Conservation (phyloP, 2,329 filamentous ascomycete genomes). For the Mycosphaerelloides madeirae region DNA sequence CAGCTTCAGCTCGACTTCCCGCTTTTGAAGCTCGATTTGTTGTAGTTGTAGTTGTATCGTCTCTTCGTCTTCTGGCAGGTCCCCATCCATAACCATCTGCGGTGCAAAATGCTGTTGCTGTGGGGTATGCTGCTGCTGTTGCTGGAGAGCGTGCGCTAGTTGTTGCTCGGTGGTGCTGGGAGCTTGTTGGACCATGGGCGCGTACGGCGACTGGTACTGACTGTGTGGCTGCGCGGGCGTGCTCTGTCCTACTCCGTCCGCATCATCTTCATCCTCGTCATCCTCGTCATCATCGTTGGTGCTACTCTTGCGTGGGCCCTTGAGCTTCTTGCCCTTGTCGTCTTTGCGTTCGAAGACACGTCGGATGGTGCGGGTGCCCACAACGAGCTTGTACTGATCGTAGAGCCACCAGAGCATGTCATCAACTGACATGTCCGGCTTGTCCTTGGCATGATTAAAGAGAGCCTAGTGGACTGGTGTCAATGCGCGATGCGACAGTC, state of each 20-base stretch:
- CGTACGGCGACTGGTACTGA: conserved; percentile 33
- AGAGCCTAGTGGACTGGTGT: conserved; percentile 22
- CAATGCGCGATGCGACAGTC: conserved; percentile 2
- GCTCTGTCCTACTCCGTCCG: conserved; percentile 5
- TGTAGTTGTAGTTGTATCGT: conserved; percentile 33
- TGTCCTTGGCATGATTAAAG: conserved; percentile 32
- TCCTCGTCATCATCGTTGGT: conserved; percentile 20
- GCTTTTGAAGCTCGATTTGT: conserved; percentile 34
- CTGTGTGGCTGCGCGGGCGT: conserved; percentile 8
- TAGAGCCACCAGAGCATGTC: conserved; percentile 39
- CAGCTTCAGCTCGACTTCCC: conserved; percentile 35
- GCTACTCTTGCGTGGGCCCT: conserved; percentile 19
- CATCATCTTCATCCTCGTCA: conserved; percentile 17
- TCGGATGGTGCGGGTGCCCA: conserved; percentile 34
- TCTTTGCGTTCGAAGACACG: conserved; percentile 36
- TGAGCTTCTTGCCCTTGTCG: conserved; percentile 26
- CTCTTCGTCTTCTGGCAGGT: conserved; percentile 33
- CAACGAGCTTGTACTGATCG: conserved; percentile 34
- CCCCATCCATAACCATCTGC: conserved; percentile 19
- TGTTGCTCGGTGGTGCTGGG: conserved; percentile 26
- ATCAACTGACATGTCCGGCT: conserved; percentile 34
- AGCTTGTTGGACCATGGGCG: conserved; percentile 26
- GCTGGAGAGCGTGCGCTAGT: conserved; percentile 23
- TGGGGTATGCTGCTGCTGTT: conserved; percentile 24
- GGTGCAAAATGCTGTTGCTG: conserved; percentile 19